These are phyloP conservation scores for Lactuca sativa DNA, from an alignment of 129 eudicot genomes.

Conservation along the genomic window DNA sequence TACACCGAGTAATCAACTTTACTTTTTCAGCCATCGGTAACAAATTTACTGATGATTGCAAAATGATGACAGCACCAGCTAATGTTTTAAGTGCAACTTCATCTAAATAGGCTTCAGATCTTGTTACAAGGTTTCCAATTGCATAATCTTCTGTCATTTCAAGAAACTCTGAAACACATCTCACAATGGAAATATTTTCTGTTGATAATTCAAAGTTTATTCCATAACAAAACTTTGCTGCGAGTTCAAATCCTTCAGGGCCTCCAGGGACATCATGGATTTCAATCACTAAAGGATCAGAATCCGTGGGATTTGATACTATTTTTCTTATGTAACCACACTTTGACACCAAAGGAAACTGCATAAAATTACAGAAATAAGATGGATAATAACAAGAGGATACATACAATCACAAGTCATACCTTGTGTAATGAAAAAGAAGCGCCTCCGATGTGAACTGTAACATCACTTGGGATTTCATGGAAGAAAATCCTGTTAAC, in stretches of 20 bases:
- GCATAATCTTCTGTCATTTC: constrained; percentile 95
- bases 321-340: constrained; percentile 72
- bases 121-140: constrained; percentile 61
- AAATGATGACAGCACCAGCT: constrained; percentile 58
- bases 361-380: constrained; percentile 15
- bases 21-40: constrained; percentile 70
- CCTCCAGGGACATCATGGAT: constrained; percentile 86
- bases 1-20: constrained; percentile 65
- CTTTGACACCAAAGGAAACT: constrained; percentile 90
- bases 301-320: constrained; percentile 43
- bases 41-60: constrained; percentile 57
- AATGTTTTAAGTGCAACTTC: constrained; percentile 76
- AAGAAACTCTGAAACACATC: constrained; percentile 87
- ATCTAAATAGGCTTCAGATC: constrained; percentile 70
- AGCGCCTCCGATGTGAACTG: constrained; percentile 60
- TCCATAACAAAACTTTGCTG: constrained; percentile 94
- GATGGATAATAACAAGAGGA: neutral
- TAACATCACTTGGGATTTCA: constrained; percentile 82
- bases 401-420: neutral
- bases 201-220: constrained; percentile 74
- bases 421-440: constrained; percentile 96
- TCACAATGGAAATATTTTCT: constrained; percentile 72
- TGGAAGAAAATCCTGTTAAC: constrained; percentile 79
- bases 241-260: constrained; percentile 81
- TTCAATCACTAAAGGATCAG: constrained; percentile 44